Evolutionary conservation across 352 stramenopile species (phyloP), one percentile per base, ranked within the genome.

Genomic region (Phytophthora pini): DNA sequence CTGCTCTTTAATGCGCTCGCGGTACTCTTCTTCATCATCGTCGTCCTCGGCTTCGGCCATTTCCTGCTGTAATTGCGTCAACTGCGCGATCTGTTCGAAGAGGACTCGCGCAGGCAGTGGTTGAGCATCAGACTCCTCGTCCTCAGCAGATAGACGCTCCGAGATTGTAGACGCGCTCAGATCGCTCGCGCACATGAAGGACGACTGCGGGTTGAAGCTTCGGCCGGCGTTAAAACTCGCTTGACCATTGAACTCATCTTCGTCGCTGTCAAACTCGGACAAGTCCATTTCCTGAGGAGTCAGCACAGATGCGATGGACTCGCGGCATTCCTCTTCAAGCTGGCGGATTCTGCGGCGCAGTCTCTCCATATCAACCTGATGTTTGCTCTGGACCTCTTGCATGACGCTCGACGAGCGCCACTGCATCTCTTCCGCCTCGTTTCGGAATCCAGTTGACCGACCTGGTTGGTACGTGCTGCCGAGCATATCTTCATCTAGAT

Each of bases 1-100:
- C 53, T 88, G 80, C 24, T 87, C 75, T 48, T 88, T 88, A 32
- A 88, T 84, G 12, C 75, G 80, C 36, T 68, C 56, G 27, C 75
- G 79, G 49, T 74, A 80, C 60, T 83, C 76, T 5, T 83, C 76
- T 58, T 81, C 77, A 20, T 85, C 74, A 5, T 74, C 71, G n/a
- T 80, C 60, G 32, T 71, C 62, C 20, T 85, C 68, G n/a, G 64
- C 76, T 24, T 77, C 51, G 5, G 73, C 65, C 77, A 88, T 87
- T 43, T 80, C 66, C 8, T 56, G 79, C 54, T 88, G 77, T 44
- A 88, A 56, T 43, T 80, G 71, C n/a, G 75, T 87, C 27, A 88
- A 48, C 68, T 84, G 68, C 5, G 70, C 65, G 53, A 88, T 87
- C 61, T 84, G 72, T 55, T 87, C 63, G 27, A 84, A 83, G 29